A percentile compares a stretch with the other conserved stretches of the same genome.
Conservation (phyloP, 2,329 filamentous ascomycete genomes). For the Hirsutella minnesotensis region DNA sequence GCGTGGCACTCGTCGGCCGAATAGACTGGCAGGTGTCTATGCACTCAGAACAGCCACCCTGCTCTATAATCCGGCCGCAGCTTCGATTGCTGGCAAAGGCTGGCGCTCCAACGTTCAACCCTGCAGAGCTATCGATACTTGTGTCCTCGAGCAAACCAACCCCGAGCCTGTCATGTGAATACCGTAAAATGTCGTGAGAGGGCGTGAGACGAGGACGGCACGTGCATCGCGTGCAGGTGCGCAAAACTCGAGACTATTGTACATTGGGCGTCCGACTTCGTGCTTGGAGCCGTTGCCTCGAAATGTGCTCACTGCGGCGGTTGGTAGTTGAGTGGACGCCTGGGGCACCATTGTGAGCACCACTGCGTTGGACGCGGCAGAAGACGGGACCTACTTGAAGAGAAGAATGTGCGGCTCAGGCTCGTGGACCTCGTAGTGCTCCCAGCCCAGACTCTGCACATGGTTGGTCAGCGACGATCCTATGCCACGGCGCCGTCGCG, state of each 20-base stretch:
- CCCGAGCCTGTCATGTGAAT: conserved; percentile 6
- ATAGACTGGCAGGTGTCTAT: no score
- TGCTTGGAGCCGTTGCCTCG: conserved; percentile 1
- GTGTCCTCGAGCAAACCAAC: conserved; percentile 4
- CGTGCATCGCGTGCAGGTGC: conserved; percentile 7
- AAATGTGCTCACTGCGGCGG: conserved; percentile 40
- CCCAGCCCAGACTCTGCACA: conserved; percentile 88
- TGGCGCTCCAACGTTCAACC: background rate
- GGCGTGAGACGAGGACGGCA: conserved; percentile 9
- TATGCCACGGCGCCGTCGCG: background rate
- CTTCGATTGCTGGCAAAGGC: background rate
- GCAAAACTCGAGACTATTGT: conserved; percentile 8
- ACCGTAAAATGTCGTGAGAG: conserved; percentile 10
- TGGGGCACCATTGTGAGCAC: conserved; percentile 19
- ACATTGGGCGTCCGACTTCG: conserved; percentile 8
- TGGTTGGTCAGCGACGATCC: background rate
- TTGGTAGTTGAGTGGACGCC: conserved; percentile 77
- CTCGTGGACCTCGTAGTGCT: conserved; percentile 98
- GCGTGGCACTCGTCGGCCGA: no score
- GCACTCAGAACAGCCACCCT: no score
- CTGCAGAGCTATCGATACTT: background rate
- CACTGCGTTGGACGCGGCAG: background rate
- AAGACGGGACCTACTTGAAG: conserved; percentile 61
- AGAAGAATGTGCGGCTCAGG: conserved; percentile 96
- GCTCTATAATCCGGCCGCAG: no score